Base-by-base conservation (phyloP, 2,329 filamentous ascomycete genomes). In the Colletotrichum sp. region DNA sequence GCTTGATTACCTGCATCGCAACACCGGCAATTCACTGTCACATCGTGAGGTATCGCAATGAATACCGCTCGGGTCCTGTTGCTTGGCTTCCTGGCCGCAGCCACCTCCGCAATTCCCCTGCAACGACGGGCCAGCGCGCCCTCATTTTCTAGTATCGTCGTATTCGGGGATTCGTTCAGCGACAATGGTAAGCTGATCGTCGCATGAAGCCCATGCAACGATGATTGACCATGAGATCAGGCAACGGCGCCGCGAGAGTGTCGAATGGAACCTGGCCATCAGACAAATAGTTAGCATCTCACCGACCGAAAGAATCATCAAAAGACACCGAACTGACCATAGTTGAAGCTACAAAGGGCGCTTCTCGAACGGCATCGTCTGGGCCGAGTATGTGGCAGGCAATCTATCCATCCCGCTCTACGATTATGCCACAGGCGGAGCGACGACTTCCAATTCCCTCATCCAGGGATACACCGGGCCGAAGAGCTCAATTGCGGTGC, bases 401-500 rank as follows among this genome's bases (percentile, higher is more conserved):
- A 76, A 74, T 15, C 32, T 76, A 9, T 76, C 74, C n/a, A 55
- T 76, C 13, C 70, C 74, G 13, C 74, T 76, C n/a, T 74, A 76
- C 34, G 74, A 74, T 24, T 76, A 76, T n/a, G 74, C 74, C 8
- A 48, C 69, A 8, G 74, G 74, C 16, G 74, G 74, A 28, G 70
- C 74, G 9, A 76, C 74, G 5, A 66, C 74, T 8, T 76, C 74
- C 26, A 76, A 76, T 34, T 16, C 15, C 2, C 22, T 76, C 7
- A 18, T 76, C 12, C 70, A 76, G n/a, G 74, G 74, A 1, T 73
- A 63, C 65, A 76, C 74, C n/a, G 74, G 74, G 36, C 57, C 74
- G 16, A 55, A 68, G 4, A 39, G 34, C 10, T 44, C 70, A 9
- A 76, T 76, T 30, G 34, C 70, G 3, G 70, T 76, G 13, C 70